Base-by-base conservation (phyloP, 495 filamentous ascomycete species). In the Talaromyces wortmannii region DNA sequence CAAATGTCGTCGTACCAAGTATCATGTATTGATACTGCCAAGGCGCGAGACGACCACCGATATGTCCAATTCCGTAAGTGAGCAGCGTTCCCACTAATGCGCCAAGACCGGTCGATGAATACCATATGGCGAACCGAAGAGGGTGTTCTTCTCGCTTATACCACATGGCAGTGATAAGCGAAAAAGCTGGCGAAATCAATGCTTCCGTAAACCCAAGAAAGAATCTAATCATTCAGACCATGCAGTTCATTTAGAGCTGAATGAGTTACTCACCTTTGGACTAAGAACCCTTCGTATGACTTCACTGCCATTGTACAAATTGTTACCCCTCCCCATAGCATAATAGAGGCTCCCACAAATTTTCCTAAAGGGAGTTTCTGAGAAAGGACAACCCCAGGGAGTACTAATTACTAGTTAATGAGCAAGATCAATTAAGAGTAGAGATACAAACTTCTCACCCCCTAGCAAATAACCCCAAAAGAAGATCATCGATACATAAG, bases 161-260 rank as follows among this genome's bases (percentile, higher is more conserved):
- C 80, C 81, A 87, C 57, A 61, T 67, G 52, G 63, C 65, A 23
- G 58, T 66, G 23, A 67, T 61, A 3, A 71, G 58, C 46, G 76
- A 75, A 48, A 84, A 63, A 4, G 67, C 76, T 5, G 83, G 83
- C 5, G 72, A 73, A 54, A 85, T 76, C 31, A 74, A 72, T 31
- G 82, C 78, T 69, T 85, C 84, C 51, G 83, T 83, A 36, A 84
- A 63, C 29, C 84, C 83, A 1, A 85, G 65, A 55, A 86, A 82
- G 64, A 83, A 81, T 7, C 84, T 40, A 40, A 40, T 40, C 13
- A 40, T 40, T 40, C 13, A 40, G 36, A 40, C 8, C 36, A 10
- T 1, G 36, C 5, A 5, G 2, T 8, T 13, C 2, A 13, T 40
- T 40, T 10, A 40, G 13, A 13, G 13, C 2, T 10, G 36, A 40